These are phyloP conservation scores for Astragalus membranaceus DNA, from an alignment of 306 rosid species.

Conservation along the genomic window DNA sequence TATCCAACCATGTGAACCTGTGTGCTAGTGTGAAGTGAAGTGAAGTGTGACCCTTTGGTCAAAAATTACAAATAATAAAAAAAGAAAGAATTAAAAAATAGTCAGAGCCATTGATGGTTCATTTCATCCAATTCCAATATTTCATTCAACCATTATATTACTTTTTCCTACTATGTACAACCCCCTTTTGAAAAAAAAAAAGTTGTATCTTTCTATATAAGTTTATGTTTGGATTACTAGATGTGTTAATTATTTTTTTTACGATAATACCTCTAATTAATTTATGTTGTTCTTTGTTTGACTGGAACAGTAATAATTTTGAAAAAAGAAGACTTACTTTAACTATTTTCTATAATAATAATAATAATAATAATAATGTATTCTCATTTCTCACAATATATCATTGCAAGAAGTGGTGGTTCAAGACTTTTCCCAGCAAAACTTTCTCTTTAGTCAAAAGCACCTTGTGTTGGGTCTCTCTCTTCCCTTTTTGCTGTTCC, in stretches of 20 bases:
- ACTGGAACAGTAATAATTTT: too few species aligned
- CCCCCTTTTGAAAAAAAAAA: too few species aligned
- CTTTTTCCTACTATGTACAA: too few species aligned
- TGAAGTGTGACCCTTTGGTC: conserved; percentile 1
- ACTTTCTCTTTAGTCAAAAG: conserved; percentile 75
- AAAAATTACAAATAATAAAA: conserved; percentile 3
- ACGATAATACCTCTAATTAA: too few species aligned
- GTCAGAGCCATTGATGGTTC: background rate
- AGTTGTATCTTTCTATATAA: too few species aligned
- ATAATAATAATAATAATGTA: too few species aligned
- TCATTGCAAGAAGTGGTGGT: background rate
- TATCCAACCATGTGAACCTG: conserved; percentile 16
- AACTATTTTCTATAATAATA: too few species aligned
- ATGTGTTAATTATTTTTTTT: too few species aligned
- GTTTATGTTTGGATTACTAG: too few species aligned
- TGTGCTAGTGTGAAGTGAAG: background rate
- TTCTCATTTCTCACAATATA: too few species aligned
- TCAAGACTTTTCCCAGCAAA: conserved; percentile 26
- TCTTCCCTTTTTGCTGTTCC: conserved; percentile 28
- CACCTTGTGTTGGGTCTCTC: conserved; percentile 45
- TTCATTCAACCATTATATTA: background rate
- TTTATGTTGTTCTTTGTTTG: too few species aligned
- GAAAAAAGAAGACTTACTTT: too few species aligned
- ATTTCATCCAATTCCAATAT: background rate
- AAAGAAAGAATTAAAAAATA: background rate